Evolutionary conservation across 73 alveolate species (phyloP).

Genomic region (Breviolum minutum): DNA sequence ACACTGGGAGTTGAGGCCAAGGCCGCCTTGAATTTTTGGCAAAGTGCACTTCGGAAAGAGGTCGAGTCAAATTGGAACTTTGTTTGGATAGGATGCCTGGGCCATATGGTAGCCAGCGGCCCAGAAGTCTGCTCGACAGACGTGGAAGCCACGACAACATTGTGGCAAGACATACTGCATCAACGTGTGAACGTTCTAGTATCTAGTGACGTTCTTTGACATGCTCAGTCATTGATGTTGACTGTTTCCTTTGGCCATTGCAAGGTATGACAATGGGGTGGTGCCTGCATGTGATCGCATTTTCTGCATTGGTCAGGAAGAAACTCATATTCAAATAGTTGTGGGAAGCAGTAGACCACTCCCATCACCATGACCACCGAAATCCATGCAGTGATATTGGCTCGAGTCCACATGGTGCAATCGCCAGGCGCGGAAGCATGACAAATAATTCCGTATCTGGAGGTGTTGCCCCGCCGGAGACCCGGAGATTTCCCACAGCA

Average conservation of each 20-base stretch:
- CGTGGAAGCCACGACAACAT: no score
- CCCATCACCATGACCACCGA: no score
- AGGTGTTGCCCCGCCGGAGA: conserved; percentile 6
- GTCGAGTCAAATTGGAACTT: neutral
- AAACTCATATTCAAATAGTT: no score
- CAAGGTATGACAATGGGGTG: conserved; percentile 16
- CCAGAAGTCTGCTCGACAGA: neutral
- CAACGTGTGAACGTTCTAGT: no score
- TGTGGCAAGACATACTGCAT: no score
- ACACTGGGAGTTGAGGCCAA: no score
- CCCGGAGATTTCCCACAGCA: neutral
- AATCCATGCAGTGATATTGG: neutral
- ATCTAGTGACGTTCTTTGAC: no score
- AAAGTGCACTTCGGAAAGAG: no score
- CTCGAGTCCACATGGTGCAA: neutral
- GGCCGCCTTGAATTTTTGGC: no score
- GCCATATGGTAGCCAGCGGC: conserved; percentile 23
- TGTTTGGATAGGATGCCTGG: conserved; percentile 21
- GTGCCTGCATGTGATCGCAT: neutral
- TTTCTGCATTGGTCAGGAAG: no score
- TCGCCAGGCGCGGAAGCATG: neutral
- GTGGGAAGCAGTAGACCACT: no score
- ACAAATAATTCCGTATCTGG: neutral
- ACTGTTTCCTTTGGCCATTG: neutral
- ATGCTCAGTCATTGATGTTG: neutral